Conservation (phyloP, 192 early-diverging fungal genomes). For the Endogone sp. region DNA sequence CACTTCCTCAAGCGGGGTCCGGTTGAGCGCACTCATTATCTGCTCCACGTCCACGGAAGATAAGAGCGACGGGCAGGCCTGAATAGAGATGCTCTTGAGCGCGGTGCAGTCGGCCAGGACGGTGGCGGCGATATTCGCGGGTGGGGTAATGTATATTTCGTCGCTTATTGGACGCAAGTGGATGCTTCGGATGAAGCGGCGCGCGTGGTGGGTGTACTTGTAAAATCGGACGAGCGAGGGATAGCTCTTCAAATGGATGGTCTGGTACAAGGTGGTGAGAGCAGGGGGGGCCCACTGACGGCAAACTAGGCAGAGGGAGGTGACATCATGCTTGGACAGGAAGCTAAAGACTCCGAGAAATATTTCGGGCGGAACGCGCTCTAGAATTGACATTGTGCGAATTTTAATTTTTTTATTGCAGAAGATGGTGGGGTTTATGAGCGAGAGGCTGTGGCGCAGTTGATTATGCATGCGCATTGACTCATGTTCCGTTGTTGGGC, state of each 20-base stretch:
- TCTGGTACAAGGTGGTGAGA: neutral
- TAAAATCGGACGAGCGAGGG: too few species aligned
- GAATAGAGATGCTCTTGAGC: too few species aligned
- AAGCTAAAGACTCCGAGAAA: neutral
- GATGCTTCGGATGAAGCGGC: neutral
- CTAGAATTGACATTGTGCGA: neutral
- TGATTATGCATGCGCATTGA: neutral
- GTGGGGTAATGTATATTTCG: too few species aligned
- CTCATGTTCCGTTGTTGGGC: too few species aligned
- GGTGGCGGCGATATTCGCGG: neutral
- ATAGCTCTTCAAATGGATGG: neutral
- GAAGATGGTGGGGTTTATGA: neutral
- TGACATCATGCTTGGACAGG: neutral
- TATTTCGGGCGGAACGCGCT: neutral
- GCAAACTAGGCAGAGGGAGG: neutral
- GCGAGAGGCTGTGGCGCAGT: neutral
- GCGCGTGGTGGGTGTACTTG: neutral
- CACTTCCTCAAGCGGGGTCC: neutral
- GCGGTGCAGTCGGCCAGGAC: neutral
- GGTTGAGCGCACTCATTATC: too few species aligned
- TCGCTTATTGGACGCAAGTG: neutral
- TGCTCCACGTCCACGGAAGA: neutral
- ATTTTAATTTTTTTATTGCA: neutral
- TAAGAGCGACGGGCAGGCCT: too few species aligned
- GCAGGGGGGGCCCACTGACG: neutral